These are phyloP conservation scores for Ascodesmis nigricans DNA, from an alignment of 495 filamentous ascomycete species.

Conservation along the genomic window DNA sequence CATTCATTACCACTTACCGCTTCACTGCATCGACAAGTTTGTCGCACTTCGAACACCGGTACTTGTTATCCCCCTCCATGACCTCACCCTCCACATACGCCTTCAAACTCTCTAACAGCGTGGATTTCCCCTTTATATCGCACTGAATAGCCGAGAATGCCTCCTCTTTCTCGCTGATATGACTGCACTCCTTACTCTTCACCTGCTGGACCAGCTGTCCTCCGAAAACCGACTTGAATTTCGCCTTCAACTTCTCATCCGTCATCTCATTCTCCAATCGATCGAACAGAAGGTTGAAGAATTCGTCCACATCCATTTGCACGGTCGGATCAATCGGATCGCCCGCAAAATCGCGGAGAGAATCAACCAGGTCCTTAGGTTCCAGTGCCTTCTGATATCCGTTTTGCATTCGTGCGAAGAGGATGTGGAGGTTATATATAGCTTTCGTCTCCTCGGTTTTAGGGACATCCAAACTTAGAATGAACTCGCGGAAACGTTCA, in stretches of 20 bases:
- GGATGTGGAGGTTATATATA: slow-evolving; percentile 40
- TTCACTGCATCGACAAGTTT: slow-evolving; percentile 89
- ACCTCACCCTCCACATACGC: slow-evolving; percentile 91
- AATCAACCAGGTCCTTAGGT: slow-evolving; percentile 46
- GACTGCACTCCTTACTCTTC: slow-evolving; percentile 77
- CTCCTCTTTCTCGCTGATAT: slow-evolving; percentile 78
- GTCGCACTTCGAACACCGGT: slow-evolving; percentile 81
- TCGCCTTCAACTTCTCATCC: slow-evolving; percentile 41
- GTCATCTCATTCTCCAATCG: slow-evolving; percentile 70
- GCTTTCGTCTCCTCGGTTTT: slow-evolving; percentile 34
- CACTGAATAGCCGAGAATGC: slow-evolving; percentile 91
- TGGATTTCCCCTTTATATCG: slow-evolving; percentile 82
- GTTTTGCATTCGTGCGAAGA: slow-evolving; percentile 76
- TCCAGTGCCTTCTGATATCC: slow-evolving; percentile 49
- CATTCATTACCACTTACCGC: slow-evolving; percentile 28
- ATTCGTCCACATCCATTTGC: slow-evolving; percentile 97
- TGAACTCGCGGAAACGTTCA: slow-evolving; percentile 61
- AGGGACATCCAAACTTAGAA: slow-evolving; percentile 38
- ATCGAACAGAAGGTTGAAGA: slow-evolving; percentile 84
- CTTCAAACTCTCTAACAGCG: slow-evolving; percentile 64
- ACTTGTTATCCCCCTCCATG: slow-evolving; percentile 97
- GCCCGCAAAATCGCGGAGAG: slow-evolving; percentile 66
- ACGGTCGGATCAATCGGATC: slow-evolving; percentile 62
- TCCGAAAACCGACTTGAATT: slow-evolving; percentile 67
- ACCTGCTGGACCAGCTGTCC: slow-evolving; percentile 88